Evolutionary conservation across 768 basidiomycete genomes (phyloP), one percentile per base, ranked within the genome.

Genomic region (Pulveroboletus ravenelii): DNA sequence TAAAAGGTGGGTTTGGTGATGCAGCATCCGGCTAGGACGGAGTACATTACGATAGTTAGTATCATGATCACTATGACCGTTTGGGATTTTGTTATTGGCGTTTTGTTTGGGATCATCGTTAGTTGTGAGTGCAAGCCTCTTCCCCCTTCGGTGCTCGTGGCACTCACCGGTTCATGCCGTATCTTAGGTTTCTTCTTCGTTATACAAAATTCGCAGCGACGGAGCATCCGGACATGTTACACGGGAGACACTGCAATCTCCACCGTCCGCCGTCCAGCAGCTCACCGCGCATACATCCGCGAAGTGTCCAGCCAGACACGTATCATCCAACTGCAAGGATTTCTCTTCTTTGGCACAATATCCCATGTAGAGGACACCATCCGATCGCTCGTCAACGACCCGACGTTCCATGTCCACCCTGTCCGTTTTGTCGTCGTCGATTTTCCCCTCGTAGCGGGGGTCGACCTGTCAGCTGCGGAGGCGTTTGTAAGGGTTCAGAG

Each of bases 401-500:
- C 84, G 0, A 72, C 78, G 7, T 93, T 92, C 82, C 72, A 79
- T 32, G 72, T 73, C 13, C 81, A 81, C 43, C 92, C 93, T 3
- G 81, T 98, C 20, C 84, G 89, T 4, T 99, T 96, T 73, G 79
- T 98, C 30, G 80, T 97, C 8, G 74, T 97, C 40, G 94, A 97
- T 60, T 78, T 97, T 30, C 73, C 86, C 30, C 81, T 91, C 30
- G 93, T 93, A 1, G 81, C 80, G 10, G 93, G 94, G 0, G 85
- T 98, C 25, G 95, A 99, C 67, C 86, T 96, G 79, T 94, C 90
- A 0, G 82, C 94, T 3, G 91, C 94, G 1, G 95, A 98, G 62
- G 95, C 94, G 0, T 92, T 97, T 56, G 89, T 97, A 35, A 81
- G 95, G 10, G 78, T 97, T 8, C 93, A 95, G 56, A 78, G 94